Evolutionary conservation across 768 basidiomycete genomes (phyloP).

Genomic region (Panus rudis): DNA sequence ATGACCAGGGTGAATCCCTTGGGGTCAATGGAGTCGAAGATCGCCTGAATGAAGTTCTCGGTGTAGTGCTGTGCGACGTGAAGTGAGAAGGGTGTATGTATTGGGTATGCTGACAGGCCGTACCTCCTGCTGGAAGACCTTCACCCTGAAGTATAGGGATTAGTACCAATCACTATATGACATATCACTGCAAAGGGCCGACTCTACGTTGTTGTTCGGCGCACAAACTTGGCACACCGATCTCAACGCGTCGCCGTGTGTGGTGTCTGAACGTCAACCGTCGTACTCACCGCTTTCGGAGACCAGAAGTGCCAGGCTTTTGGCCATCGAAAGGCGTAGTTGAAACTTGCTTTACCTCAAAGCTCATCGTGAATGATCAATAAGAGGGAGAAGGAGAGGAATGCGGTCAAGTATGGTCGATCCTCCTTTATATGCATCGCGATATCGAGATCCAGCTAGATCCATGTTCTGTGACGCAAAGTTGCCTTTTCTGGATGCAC

Average conservation of each 20-base stretch:
- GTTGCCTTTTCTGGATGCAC: background rate
- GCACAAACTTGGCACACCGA: no score
- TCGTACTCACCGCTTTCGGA: slow-evolving; percentile 76
- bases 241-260: slow-evolving; percentile 8
- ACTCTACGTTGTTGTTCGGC: no score
- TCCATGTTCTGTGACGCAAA: background rate
- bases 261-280: background rate
- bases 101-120: slow-evolving; percentile 13
- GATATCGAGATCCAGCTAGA: no score
- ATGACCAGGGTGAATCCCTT: slow-evolving; percentile 83
- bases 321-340: slow-evolving; percentile 91
- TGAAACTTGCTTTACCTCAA: slow-evolving; percentile 54
- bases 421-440: no score
- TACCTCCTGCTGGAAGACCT: slow-evolving; percentile 96
- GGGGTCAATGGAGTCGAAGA: slow-evolving; percentile 82
- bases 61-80: slow-evolving; percentile 77
- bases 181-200: no score
- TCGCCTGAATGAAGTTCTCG: slow-evolving; percentile 96
- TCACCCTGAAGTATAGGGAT: slow-evolving; percentile 55
- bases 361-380: slow-evolving; percentile 27
- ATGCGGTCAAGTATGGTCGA: slow-evolving; percentile 4
- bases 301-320: slow-evolving; percentile 97
- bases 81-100: slow-evolving; percentile 15
- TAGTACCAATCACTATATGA: slow-evolving; percentile 1
- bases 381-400: slow-evolving; percentile 3